Base-by-base conservation (phyloP, 371 early-diverging fungal species). In the Dinochytrium kinnereticum region DNA sequence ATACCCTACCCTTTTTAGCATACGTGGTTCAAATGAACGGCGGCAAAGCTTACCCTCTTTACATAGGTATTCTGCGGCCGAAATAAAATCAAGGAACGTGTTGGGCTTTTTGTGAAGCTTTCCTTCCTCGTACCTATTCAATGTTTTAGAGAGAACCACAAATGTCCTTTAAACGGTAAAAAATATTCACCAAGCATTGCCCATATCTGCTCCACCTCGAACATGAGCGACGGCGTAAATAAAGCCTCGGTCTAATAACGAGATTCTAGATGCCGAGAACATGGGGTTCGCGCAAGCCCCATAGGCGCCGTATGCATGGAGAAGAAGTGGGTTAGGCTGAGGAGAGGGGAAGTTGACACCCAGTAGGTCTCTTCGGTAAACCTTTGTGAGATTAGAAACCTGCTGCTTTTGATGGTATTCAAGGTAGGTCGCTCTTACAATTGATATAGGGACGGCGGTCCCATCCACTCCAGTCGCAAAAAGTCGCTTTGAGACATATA, bases 291-390 rank as follows among this genome's bases (percentile, higher is more conserved):
- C 78, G 61, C 81, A 88, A 17, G 72, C 72, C 1, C 89, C 89
- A 76, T 90, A 88, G 1, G 89, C 87, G 13, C 86, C 90, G 76
- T 90, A 90, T 0, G 81, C 81, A 72, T 88, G 86, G 15, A 88
- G 74, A 39, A 51, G 24, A 26, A 53, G 55, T 15, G 55, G 55
- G 24, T 87, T 88, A 33, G 81, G 78, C 59, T 81, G 64, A 36
- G 76, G 49, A 68, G 78, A 59, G 59, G 64, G 24, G 77, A 80
- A 40, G 69, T 75, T 74, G 53, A 39, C 55, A 2, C 82, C 85
- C 3, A 80, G 76, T 26, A 79, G 64, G 70, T 89, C 86, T 24
- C 81, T 75, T 13, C 88, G 78, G 73, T 82, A 88, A n/a, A 53
- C 55, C 55, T 53, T 7, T 53, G 55, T 13, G 24, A 44, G 21